phyloP scores from a whole-genome alignment of 202 grass and related monocot genomes.

The Saccharum hybrid region DNA sequence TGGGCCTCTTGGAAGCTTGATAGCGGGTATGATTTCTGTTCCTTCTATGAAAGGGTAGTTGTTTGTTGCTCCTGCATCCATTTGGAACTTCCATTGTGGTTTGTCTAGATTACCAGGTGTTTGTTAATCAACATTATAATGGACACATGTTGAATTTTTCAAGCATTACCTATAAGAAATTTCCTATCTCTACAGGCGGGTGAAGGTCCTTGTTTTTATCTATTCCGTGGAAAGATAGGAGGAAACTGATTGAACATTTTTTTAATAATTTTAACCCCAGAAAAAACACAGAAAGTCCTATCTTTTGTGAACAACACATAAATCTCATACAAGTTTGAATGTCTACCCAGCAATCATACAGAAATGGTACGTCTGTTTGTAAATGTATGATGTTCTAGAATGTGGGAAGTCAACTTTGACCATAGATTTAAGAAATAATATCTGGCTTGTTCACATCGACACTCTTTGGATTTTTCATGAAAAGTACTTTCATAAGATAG shows the following conservation, averaged over 20 bases:
- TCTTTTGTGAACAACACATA: background rate
- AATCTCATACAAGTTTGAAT: background rate
- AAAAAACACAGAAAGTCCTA: background rate
- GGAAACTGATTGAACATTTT: constrained; percentile 5
- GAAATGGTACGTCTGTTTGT: background rate
- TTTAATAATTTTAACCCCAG: background rate
- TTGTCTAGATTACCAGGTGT: background rate
- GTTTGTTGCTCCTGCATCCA: constrained; percentile 24
- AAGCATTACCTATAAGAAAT: background rate
- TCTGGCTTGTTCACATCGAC: background rate
- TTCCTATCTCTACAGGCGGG: background rate
- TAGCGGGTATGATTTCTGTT: constrained; percentile 65
- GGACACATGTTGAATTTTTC: background rate
- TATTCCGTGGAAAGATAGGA: constrained; percentile 4
- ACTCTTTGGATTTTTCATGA: background rate
- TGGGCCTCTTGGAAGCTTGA: constrained; percentile 88
- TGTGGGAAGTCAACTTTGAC: background rate
- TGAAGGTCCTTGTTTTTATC: background rate
- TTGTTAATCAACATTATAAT: background rate
- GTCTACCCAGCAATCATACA: background rate
- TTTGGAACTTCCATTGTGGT: background rate
- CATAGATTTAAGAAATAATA: background rate
- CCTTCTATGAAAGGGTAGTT: constrained; percentile 12
- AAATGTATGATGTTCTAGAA: background rate
- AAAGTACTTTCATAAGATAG: background rate